Percentiles rank a stretch among this genome's conserved stretches.
phyloP scores from a whole-genome alignment of 2,329 filamentous ascomycete species.

The Fusarium hostae region DNA sequence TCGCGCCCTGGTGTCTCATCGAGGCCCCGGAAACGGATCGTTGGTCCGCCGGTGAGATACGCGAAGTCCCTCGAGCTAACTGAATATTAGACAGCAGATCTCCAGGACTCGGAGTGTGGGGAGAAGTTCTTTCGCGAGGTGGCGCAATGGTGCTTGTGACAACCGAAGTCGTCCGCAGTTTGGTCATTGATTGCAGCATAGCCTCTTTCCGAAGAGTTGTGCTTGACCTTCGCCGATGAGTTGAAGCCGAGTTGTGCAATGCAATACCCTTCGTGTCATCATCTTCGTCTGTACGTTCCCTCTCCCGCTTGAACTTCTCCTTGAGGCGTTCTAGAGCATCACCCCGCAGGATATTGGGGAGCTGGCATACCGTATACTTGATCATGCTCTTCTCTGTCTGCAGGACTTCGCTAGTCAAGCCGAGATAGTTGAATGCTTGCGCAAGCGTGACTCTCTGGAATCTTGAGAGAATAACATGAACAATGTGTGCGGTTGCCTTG shows the following conservation, averaged over 20 bases:
- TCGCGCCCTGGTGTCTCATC: constrained; percentile 52
- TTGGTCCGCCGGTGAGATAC: constrained; percentile 46
- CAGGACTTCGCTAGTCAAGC: constrained; percentile 89
- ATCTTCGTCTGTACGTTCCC: constrained; percentile 82
- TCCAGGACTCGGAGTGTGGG: constrained; percentile 72
- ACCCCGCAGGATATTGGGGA: constrained; percentile 90
- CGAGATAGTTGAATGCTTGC: constrained; percentile 94
- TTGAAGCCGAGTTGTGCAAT: constrained; percentile 80
- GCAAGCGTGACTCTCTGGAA: constrained; percentile 94
- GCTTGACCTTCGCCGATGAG: constrained; percentile 76
- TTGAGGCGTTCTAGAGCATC: constrained; percentile 85
- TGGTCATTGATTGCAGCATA: constrained; percentile 73
- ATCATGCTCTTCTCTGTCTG: constrained; percentile 95
- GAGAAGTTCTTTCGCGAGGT: constrained; percentile 54
- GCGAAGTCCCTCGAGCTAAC: constrained; percentile 69
- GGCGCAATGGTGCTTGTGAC: constrained; percentile 55
- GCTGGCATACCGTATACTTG: constrained; percentile 88
- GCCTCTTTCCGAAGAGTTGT: constrained; percentile 83
- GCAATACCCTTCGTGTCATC: constrained; percentile 91
- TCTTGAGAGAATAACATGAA: constrained; percentile 95
- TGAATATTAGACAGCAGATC: constrained; percentile 86
- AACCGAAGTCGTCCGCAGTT: constrained; percentile 57
- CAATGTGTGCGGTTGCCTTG: constrained; percentile 95
- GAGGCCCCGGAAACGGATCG: constrained; percentile 30
- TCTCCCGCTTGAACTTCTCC: constrained; percentile 89